Base-by-base conservation (phyloP, 495 filamentous ascomycete genomes). In the Pyrenula aspistea region DNA sequence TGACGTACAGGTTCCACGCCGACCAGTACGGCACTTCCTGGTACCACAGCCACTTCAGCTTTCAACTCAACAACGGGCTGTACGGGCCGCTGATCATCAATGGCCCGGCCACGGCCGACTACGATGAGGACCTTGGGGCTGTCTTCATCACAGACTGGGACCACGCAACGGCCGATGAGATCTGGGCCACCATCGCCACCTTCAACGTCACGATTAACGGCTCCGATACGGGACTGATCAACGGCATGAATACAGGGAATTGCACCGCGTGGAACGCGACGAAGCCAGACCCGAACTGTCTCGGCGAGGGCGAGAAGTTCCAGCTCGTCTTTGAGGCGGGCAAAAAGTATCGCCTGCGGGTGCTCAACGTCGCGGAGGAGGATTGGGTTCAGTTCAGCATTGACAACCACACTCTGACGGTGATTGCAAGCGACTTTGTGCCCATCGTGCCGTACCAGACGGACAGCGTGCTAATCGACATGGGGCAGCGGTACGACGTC, bases 401-500 rank as follows among this genome's bases (percentile, higher is more conserved):
- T 48, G 78, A 80, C 55, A 67, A 68, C 20, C 78, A 81, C 55
- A 65, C 59, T 0, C 24, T 81, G 1, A 67, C 67, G n/a, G 75
- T 81, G 10, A 74, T 81, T 49, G 63, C 67, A 2, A 68, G 61
- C 47, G 78, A 80, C 48, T 71, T 76, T 48, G 75, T 78, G 0
- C 72, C 77, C 0, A 77, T 77, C 52, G 52, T 67, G 54, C 77
- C 77, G 0, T 83, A 71, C 58, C 66, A 60, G 2, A 74, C 75
- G 0, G 22, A 21, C 50, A 8, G 4, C 19, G 8, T 52, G 50
- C 62, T 69, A 23, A 72, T 89, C 54, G 79, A 64, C 24, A 88
- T 88, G 63, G 85, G 80, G 12, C 84, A 89, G 68, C 77, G 87
- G 25, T 85, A 85, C 66, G 81, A 88, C 59, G 72, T 89, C 11